Evolutionary conservation across 805 yeast genomes (phyloP).

Genomic region (Torulaspora quercuum): DNA sequence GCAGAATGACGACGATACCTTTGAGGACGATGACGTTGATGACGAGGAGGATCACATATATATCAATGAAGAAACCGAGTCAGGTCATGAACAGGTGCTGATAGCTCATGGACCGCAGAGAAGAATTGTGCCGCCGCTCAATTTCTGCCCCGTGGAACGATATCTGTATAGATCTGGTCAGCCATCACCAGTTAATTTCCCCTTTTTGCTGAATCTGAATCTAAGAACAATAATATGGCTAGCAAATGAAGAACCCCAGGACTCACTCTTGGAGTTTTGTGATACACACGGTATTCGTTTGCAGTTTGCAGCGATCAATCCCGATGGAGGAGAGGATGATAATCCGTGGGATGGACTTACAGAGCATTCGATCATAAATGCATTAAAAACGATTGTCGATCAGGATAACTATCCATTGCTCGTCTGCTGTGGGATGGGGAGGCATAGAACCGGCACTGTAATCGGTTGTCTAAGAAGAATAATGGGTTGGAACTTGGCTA

Average conservation of each 20-base stretch:
- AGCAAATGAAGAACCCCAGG: constrained; percentile 93
- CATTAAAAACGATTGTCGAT: constrained; percentile 71
- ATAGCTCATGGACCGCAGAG: constrained; percentile 55
- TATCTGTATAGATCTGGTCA: constrained; percentile 88
- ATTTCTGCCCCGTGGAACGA: constrained; percentile 91
- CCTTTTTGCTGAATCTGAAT: constrained; percentile 70
- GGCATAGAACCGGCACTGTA: constrained; percentile 96
- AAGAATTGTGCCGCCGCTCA: constrained; percentile 86
- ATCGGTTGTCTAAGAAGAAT: constrained; percentile 87
- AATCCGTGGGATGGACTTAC: constrained; percentile 97
- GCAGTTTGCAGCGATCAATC: constrained; percentile 77
- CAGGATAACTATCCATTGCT: constrained; percentile 76
- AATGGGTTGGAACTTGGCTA: constrained; percentile 96
- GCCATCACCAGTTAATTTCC: constrained; percentile 89
- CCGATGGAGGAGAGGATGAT: constrained; percentile 64
- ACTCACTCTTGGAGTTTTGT: constrained; percentile 77
- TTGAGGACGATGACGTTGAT: constrained; percentile 24
- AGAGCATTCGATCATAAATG: constrained; percentile 73
- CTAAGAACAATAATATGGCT: constrained; percentile 86
- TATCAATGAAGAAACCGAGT: constrained; percentile 35
- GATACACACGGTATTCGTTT: constrained; percentile 66
- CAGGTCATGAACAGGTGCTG: constrained; percentile 30
- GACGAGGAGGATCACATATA: constrained; percentile 33
- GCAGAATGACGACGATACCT: constrained; percentile 5
- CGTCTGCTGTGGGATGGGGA: constrained; percentile 97